Evolutionary conservation across 2,329 filamentous ascomycete species (phyloP).

Genomic region (Trichoderma polysporum): DNA sequence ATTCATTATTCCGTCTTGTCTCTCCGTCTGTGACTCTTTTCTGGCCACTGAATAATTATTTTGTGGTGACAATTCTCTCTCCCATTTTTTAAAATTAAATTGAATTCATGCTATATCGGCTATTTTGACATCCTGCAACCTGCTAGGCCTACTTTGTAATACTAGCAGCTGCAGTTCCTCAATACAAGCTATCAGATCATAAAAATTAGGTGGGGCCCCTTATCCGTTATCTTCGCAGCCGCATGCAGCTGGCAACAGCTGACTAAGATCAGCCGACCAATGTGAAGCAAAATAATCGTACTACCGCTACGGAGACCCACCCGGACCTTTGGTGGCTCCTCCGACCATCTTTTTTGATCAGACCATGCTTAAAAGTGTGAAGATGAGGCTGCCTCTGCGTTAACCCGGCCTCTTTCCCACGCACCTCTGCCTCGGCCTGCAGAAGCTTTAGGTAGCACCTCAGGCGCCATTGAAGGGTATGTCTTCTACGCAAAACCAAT

Average conservation of each 20-base stretch:
- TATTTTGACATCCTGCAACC: neutral
- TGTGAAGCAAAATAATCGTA: neutral
- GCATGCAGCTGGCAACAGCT: neutral
- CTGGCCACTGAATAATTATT: neutral
- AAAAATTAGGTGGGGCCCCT: neutral
- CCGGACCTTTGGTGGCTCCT: slow-evolving; percentile 19
- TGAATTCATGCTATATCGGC: neutral
- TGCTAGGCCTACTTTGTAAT: neutral
- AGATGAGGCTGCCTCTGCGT: slow-evolving; percentile 15
- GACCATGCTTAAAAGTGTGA: slow-evolving; percentile 18
- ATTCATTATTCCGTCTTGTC: neutral
- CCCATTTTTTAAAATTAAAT: neutral
- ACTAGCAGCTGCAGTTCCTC: neutral
- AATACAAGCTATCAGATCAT: neutral
- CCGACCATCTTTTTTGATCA: slow-evolving; percentile 22
- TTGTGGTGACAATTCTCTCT: neutral
- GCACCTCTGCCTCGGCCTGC: neutral
- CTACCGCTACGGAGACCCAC: slow-evolving; percentile 12
- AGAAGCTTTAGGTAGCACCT: neutral
- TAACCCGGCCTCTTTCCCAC: neutral
- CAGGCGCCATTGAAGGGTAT: slow-evolving; percentile 15
- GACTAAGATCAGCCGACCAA: neutral
- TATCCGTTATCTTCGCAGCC: neutral
- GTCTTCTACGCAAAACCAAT: slow-evolving; percentile 4
- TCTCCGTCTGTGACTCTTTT: neutral